A percentile compares a stretch with the other conserved stretches of the same genome.
phyloP scores from a whole-genome alignment of 1,284 basidiomycete genomes.

The Earliella scabrosa region DNA sequence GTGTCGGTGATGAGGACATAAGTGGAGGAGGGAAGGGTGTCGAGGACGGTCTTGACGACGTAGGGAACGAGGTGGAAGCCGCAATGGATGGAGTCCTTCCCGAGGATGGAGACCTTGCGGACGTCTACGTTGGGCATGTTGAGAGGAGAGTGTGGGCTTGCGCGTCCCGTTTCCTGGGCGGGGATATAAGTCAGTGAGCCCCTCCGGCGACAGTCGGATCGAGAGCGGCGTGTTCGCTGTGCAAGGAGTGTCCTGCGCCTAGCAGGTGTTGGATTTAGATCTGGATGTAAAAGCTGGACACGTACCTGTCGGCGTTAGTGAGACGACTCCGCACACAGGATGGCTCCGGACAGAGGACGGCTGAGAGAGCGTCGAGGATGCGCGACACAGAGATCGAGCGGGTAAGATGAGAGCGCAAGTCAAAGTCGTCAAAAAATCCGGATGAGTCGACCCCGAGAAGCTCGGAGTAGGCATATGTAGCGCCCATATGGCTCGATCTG shows the following conservation, averaged over 20 bases:
- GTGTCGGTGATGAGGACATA: conserved; percentile 96
- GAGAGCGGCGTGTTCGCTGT: background rate
- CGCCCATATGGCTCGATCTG: too few species aligned
- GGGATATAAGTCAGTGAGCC: background rate
- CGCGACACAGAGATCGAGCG: too few species aligned
- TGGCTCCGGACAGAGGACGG: too few species aligned
- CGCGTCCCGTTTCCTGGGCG: background rate
- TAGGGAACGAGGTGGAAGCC: conserved; percentile 89
- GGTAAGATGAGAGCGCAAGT: too few species aligned
- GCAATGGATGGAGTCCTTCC: conserved; percentile 87
- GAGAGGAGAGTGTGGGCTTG: background rate
- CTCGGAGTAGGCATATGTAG: too few species aligned
- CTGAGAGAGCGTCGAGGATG: too few species aligned
- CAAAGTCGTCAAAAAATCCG: too few species aligned
- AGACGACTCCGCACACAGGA: too few species aligned
- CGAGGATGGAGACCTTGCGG: conserved; percentile 83
- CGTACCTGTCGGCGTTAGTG: too few species aligned
- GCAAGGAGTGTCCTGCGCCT: background rate
- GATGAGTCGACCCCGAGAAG: too few species aligned
- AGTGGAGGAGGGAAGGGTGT: conserved; percentile 80
- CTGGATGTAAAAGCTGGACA: too few species aligned
- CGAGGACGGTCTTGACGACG: conserved; percentile 81
- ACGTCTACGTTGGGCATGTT: conserved; percentile 45
- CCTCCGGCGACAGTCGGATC: background rate
- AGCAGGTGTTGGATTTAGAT: background rate